Evolutionary conservation across 345 rosid species (phyloP), one percentile per base, ranked within the genome.

Genomic region (Camelina sativa): DNA sequence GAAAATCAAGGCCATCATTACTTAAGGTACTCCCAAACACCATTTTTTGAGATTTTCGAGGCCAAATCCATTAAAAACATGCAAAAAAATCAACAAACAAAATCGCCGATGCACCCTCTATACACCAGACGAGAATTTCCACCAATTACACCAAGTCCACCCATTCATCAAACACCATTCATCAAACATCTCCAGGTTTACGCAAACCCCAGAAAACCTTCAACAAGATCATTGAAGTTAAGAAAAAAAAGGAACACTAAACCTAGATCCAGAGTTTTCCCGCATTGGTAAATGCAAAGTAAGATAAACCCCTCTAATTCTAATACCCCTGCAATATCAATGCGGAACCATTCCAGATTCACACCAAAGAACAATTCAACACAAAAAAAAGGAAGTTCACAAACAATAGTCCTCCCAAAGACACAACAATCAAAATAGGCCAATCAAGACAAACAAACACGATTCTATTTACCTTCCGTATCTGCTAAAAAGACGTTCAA

Each of bases 1-100:
- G 87, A 94, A 91, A 94, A 94, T 85, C 87, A 93, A 91, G 97
- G 96, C 94, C 98, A 89, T 89, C 97, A 84, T 84, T 87, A 89
- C 89, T 86, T 84, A 92, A 93, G 34, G 93, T 76, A 89, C 86
- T 85, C 80, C 86, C 63, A 90, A 85, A 88, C 89, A 91, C 97
- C 96, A 87, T 87, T 88, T 88, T 86, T 89, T 80, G 93, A 85
- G 53, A 87, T 34, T 34, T 34, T 34, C 7, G 37, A 81, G 75
- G 90, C 91, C 92, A 91, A 84, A 82, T 82, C 88, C 92, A 84
- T 51, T 78, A 86, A 81, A 68, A 86, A 87, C 82, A 88, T 80
- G 87, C 91, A 93, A 82, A 76, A 20, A 83, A 73, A 72, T 83
- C 85, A 75, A 81, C 65, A 86, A 79, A 80, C 55, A 83, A 76